These are phyloP conservation scores for Phytophthora parvispora DNA, from an alignment of 352 stramenopile species.

Conservation along the genomic window DNA sequence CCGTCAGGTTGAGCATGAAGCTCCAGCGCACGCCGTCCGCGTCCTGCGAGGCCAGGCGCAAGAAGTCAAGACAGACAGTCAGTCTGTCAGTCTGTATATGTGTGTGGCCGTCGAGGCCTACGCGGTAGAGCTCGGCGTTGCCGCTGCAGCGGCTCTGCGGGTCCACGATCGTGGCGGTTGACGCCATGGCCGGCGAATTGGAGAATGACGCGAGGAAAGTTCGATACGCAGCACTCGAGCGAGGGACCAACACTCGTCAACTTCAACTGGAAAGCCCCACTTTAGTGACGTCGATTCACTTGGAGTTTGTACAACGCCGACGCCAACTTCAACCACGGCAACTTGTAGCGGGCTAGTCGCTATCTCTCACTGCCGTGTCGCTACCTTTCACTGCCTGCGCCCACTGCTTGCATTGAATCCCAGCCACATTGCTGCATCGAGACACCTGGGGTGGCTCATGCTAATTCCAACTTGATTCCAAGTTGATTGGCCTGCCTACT, in stretches of 20 bases:
- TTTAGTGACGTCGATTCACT: not conserved
- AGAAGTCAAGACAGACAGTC: not conserved
- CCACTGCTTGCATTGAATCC: too few species aligned
- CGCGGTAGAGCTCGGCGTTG: slow-evolving; percentile 38
- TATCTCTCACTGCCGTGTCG: too few species aligned
- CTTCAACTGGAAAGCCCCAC: not conserved
- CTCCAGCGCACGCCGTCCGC: slow-evolving; percentile 61
- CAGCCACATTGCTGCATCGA: too few species aligned
- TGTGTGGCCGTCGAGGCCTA: not conserved
- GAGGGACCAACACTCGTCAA: not conserved
- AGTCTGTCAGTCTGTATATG: not conserved
- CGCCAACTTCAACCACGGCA: not conserved
- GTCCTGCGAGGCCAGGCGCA: slow-evolving; percentile 46
- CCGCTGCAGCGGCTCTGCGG: slow-evolving; percentile 23
- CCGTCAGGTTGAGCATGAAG: slow-evolving; percentile 77
- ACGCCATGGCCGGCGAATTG: slow-evolving; percentile 31
- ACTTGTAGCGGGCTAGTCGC: not conserved
- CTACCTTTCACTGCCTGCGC: too few species aligned
- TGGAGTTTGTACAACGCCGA: not conserved
- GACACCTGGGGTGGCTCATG: too few species aligned
- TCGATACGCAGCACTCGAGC: not conserved
- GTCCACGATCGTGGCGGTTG: slow-evolving; percentile 37
- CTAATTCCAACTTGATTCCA: slow-evolving; percentile 8
- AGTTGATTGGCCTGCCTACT: slow-evolving; percentile 6
- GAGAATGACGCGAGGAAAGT: slow-evolving; percentile 26